Base-by-base conservation (phyloP, 805 yeast species). In the Scheffersomyces stipitis region DNA sequence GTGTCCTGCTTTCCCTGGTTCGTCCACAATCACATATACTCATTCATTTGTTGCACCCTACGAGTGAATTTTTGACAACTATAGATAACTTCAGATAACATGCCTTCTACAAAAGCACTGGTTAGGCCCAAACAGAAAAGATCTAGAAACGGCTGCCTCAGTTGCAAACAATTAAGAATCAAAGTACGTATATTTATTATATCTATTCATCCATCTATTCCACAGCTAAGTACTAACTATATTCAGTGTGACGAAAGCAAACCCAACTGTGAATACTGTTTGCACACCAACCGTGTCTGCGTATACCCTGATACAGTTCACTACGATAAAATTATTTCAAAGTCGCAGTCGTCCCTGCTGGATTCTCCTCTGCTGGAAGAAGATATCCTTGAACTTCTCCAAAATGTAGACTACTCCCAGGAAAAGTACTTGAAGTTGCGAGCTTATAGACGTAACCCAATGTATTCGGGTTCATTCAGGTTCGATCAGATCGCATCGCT, bases 201-300 rank as follows among this genome's bases (percentile, higher is more conserved):
- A 31, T 6, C 6, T 6, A 27, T 12, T 8, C 6, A 13, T 9
- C 6, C 17, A 12, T 7, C 4, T 5, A 5, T 5, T 26, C 29
- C 4, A 15, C 9, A 13, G 14, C 14, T n/a, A 12, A 26, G 14
- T 44, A 44, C 52, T 48, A 49, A 48, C 51, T 22, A 5, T n/a
- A n/a, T 14, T 4, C 28, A 62, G 66, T 63, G 69, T 34, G 45
- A 58, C 34, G 68, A 61, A 32, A 51, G 41, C 8, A 50, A 45
- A 36, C 69, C 69, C 3, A 23, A 34, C 7, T 63, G 69, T 41
- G 68, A 63, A 28, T 63, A 63, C 40, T 63, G 69, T 26, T 26
- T 26, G 3, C 59, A 60, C 37, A 58, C 65, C 3, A 41, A 45
- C 13, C 40, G 64, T 3, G 33, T 34, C 3, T 62, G 67, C 34